Conservation (phyloP, 2,329 filamentous ascomycete genomes). For the Pestalotiopsis sp. region DNA sequence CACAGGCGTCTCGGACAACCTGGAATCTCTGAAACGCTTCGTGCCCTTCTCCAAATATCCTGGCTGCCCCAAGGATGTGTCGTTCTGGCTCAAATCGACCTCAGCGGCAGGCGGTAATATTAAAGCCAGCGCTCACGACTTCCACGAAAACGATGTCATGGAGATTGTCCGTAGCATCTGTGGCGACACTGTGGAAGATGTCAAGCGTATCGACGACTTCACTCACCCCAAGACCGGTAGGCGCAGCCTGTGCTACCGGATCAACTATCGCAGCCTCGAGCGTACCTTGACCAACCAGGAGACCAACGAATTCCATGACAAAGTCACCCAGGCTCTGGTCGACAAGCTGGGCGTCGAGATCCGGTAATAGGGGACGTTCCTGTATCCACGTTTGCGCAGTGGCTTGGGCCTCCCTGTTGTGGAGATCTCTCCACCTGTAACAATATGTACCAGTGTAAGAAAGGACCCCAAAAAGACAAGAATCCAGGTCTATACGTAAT, state of each 20-base stretch:
- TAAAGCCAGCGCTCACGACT: slow-evolving; percentile 46
- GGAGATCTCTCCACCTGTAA: background rate
- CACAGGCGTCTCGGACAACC: slow-evolving; percentile 57
- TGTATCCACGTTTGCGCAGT: background rate
- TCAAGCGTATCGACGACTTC: slow-evolving; percentile 83
- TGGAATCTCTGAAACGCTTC: slow-evolving; percentile 63
- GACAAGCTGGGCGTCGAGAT: slow-evolving; percentile 78
- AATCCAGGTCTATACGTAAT: background rate
- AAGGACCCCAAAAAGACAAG: background rate
- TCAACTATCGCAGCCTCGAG: slow-evolving; percentile 93
- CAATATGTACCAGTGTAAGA: background rate
- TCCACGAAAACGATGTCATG: slow-evolving; percentile 98
- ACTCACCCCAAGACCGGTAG: slow-evolving; percentile 82
- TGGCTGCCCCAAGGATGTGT: slow-evolving; percentile 86
- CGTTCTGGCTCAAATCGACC: slow-evolving; percentile 77
- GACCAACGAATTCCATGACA: slow-evolving; percentile 74
- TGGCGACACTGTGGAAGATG: slow-evolving; percentile 86
- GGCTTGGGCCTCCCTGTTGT: background rate
- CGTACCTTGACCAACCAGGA: slow-evolving; percentile 85
- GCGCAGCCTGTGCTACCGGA: slow-evolving; percentile 86
- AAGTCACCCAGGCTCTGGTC: slow-evolving; percentile 67
- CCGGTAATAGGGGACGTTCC: slow-evolving; percentile 44
- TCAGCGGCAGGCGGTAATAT: slow-evolving; percentile 50
- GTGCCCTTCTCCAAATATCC: slow-evolving; percentile 91
- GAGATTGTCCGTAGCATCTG: slow-evolving; percentile 84